Percentiles rank a stretch among this genome's conserved stretches.
Evolutionary conservation across 78 protist genomes (phyloP).

Genomic region (Dictyostelium discoideum): DNA sequence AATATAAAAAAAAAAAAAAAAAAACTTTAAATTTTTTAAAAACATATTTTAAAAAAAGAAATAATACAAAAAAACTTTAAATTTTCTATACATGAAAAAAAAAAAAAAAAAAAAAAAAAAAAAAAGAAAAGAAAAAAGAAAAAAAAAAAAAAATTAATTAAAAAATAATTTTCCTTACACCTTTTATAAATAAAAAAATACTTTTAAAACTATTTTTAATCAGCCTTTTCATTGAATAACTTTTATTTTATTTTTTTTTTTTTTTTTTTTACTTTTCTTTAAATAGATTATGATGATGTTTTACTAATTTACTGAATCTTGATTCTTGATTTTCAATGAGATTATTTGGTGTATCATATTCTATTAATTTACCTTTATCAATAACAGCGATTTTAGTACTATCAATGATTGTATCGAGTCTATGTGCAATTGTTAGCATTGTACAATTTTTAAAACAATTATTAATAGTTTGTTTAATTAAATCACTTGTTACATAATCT

Average conservation of each 20-base stretch:
- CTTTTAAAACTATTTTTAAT: not conserved
- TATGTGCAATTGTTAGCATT: constrained; percentile 95
- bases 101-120: no score
- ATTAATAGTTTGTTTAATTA: constrained; percentile 71
- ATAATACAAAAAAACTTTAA: no score
- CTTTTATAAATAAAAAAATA: no score
- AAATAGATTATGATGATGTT: not conserved
- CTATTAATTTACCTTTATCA: constrained; percentile 46
- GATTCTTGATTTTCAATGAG: not conserved
- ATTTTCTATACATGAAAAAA: no score
- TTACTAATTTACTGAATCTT: not conserved
- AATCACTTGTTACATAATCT: constrained; percentile 90
- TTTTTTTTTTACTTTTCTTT: not conserved
- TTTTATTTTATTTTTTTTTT: no score
- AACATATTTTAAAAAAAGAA: no score
- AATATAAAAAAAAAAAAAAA: no score
- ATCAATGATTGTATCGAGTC: constrained; percentile 94
- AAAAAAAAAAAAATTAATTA: no score
- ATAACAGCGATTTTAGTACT: constrained; percentile 82
- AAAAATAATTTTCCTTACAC: not conserved
- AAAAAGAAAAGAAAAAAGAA: no score
- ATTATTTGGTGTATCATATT: constrained; percentile 73
- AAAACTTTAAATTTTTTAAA: no score
- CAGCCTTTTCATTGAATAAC: no score
- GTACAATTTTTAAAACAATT: constrained; percentile 79